Base-by-base conservation (phyloP, 129 eudicot genomes). In the Centella asiatica region DNA sequence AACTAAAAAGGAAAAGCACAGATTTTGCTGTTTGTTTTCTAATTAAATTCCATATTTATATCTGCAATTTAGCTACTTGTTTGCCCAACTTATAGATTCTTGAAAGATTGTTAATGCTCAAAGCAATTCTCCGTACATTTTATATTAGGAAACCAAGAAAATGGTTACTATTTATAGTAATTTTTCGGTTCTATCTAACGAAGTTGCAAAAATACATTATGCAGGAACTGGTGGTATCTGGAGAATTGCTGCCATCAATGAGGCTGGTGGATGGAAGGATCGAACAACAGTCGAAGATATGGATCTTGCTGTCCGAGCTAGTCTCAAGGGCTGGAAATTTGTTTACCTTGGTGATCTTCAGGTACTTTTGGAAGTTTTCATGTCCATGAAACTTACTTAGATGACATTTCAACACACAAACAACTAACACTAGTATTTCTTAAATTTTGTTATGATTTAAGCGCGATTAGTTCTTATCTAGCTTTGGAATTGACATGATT, bases 231-330 rank as follows among this genome's bases (percentile, higher is more conserved):
- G 95, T 28, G 98, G 98, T 0, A 81, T 90, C 59, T 90, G 98
- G 98, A 81, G 98, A 68, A 79, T 90, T 5, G 87, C 76, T 2
- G 98, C 98, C 13, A 90, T 90, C 59, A 84, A 77, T 23, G 98
- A 90, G 70, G 98, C 95, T 2, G 98, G 98, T 27, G 98, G 98
- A 22, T 90, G 98, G 98, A 90, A 90, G 65, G 98, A 87, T 29
- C 72, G 95, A 54, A 90, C 97, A 24, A 90, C 97, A 13, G 97
- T 90, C 0, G 97, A 90, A 65, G 97, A 90, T 72, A 90, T 90
- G 97, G 97, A 90, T 70, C 95, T 90, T 64, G 97, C 97, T 11
- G 97, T 90, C 53, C 72, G 97, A 60, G 95, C 97, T 50, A 69
- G 97, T 71, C 97, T 90, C 54, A 76, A 76, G 34, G 95, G 98